Conservation (phyloP, 495 filamentous ascomycete species). For the Neurospora tetraspora region DNA sequence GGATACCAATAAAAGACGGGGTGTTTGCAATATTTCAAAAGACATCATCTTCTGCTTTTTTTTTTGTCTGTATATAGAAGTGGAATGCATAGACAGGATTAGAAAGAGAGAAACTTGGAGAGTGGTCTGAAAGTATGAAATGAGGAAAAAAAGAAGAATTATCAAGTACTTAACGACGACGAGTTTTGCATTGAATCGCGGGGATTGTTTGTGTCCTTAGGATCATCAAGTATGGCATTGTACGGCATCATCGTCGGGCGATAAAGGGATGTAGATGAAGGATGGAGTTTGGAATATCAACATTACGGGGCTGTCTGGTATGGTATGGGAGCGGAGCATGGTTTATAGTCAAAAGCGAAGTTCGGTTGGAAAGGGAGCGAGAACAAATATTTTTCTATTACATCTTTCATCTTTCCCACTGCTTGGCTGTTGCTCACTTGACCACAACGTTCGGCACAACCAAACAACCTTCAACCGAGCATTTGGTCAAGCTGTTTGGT, state of each 20-base stretch:
- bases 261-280: background rate
- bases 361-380: background rate
- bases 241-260: background rate
- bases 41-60: background rate
- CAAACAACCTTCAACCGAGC: too few relatives aligned
- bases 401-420: background rate
- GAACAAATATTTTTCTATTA: background rate
- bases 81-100: background rate
- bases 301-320: background rate
- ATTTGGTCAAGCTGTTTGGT: too few relatives aligned
- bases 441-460: background rate
- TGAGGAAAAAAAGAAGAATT: background rate
- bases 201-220: background rate
- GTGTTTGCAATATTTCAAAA: background rate
- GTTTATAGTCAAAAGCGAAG: background rate
- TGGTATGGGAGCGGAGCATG: background rate
- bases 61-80: background rate
- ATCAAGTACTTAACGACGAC: background rate
- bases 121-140: background rate
- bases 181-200: background rate
- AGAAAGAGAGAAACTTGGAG: background rate
- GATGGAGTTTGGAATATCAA: background rate
- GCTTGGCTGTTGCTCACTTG: background rate
- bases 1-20: background rate
- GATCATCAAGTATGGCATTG: background rate